These are phyloP conservation scores for Termitomyces bulborhizus DNA, from an alignment of 768 basidiomycete species.

Conservation along the genomic window DNA sequence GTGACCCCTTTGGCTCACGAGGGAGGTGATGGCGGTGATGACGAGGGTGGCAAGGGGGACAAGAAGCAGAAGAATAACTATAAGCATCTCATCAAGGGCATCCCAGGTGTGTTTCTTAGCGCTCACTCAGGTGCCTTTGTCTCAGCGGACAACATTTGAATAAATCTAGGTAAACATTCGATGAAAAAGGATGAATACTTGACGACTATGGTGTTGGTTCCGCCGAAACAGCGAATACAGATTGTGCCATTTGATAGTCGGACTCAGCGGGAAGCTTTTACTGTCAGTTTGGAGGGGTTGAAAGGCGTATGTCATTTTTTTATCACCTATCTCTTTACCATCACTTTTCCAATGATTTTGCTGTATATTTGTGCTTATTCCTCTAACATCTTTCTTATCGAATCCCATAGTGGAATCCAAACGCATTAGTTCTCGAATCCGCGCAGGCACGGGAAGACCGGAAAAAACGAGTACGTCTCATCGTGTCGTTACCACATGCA, in stretches of 20 bases:
- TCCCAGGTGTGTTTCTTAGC: constrained; percentile 49
- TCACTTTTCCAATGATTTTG: background rate
- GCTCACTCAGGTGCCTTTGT: constrained; percentile 1
- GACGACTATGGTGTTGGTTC: constrained; percentile 55
- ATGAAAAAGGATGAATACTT: constrained; percentile 76
- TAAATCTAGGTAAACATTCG: constrained; percentile 61
- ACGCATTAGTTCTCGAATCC: constrained; percentile 55
- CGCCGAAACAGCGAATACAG: constrained; percentile 62
- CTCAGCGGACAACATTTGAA: constrained; percentile 6
- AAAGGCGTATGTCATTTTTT: constrained; percentile 52
- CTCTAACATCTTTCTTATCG: background rate
- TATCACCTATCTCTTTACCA: constrained; percentile 1
- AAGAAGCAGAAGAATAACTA: constrained; percentile 78
- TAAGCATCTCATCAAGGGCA: constrained; percentile 68
- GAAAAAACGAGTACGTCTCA: constrained; percentile 60
- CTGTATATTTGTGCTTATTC: background rate
- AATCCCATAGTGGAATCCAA: constrained; percentile 58
- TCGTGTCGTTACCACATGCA: background rate
- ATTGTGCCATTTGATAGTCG: constrained; percentile 58
- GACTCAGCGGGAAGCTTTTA: constrained; percentile 70
- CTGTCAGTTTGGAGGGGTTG: constrained; percentile 64
- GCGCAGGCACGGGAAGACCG: constrained; percentile 74
- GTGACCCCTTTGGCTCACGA: constrained; percentile 28
- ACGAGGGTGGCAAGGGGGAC: constrained; percentile 46
- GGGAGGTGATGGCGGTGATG: constrained; percentile 48